Conservation (phyloP, 2,329 filamentous ascomycete species). For the Cladosporium sp. region DNA sequence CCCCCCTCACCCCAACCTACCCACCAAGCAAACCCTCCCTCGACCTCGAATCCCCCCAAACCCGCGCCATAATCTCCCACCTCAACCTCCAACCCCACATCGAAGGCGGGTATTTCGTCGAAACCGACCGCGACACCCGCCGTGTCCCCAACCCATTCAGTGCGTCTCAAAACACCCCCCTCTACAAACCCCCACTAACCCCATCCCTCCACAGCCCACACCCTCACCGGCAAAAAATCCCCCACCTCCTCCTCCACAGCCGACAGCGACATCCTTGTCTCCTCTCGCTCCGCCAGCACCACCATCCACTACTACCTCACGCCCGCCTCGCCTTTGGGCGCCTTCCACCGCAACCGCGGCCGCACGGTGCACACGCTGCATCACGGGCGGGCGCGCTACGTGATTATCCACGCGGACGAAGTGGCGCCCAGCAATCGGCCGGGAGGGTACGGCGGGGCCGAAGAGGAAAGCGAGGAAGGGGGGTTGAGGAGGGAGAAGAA, state of each 20-base stretch:
- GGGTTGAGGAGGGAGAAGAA: constrained; percentile 54
- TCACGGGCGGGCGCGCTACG: constrained; percentile 58
- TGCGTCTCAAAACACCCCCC: constrained; percentile 32
- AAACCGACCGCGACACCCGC: constrained; percentile 54
- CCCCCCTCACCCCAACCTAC: constrained; percentile 24
- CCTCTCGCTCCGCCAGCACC: constrained; percentile 52
- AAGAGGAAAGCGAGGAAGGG: constrained; percentile 48
- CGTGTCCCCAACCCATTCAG: constrained; percentile 54
- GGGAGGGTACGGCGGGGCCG: constrained; percentile 39
- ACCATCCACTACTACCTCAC: constrained; percentile 64
- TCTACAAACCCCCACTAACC: constrained; percentile 16
- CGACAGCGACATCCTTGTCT: neutral
- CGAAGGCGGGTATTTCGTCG: constrained; percentile 62
- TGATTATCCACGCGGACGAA: constrained; percentile 58
- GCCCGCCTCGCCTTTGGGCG: constrained; percentile 50
- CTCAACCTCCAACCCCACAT: constrained; percentile 53
- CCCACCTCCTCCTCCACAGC: constrained; percentile 33
- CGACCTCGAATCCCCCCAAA: constrained; percentile 11
- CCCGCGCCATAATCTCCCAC: constrained; percentile 38
- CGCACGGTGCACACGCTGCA: constrained; percentile 64
- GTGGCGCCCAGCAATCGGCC: constrained; percentile 20
- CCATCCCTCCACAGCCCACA: constrained; percentile 43
- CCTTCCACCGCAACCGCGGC: constrained; percentile 60
- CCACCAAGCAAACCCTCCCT: constrained; percentile 11
- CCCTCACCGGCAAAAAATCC: constrained; percentile 25